Evolutionary conservation across 129 eudicot species (phyloP).

Genomic region (Lactuca saligna): DNA sequence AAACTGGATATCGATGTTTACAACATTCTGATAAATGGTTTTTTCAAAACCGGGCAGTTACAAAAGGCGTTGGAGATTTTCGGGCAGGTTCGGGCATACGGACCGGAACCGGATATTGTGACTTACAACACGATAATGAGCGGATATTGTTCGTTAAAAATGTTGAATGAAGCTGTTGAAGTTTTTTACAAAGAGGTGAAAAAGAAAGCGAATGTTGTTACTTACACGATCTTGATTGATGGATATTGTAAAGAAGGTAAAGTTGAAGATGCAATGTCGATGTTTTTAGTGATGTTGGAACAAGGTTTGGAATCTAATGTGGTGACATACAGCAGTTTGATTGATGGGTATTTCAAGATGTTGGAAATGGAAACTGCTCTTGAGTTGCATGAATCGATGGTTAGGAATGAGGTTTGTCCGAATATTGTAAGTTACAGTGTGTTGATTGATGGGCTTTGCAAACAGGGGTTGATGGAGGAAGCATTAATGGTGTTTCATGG

Average conservation of each 20-base stretch:
- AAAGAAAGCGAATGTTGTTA: constrained; percentile 41
- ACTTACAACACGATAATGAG: constrained; percentile 68
- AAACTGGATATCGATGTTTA: constrained; percentile 54
- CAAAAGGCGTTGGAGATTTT: constrained; percentile 42
- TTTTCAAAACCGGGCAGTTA: constrained; percentile 31
- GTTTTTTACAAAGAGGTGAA: constrained; percentile 41
- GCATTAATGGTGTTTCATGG: constrained; percentile 40
- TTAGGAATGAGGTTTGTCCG: constrained; percentile 41
- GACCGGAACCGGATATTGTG: constrained; percentile 70
- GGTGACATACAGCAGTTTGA: constrained; percentile 62
- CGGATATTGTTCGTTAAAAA: constrained; percentile 51
- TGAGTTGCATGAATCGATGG: constrained; percentile 57
- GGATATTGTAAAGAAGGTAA: constrained; percentile 72
- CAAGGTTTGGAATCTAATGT: constrained; percentile 54
- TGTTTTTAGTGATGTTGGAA: constrained; percentile 45
- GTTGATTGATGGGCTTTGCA: constrained; percentile 75
- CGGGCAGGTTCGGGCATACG: constrained; percentile 34
- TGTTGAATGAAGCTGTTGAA: constrained; percentile 49
- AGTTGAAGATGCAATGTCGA: constrained; percentile 48
- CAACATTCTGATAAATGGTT: constrained; percentile 48
- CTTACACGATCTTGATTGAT: constrained; percentile 55
- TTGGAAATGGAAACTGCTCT: constrained; percentile 39
- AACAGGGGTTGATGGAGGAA: constrained; percentile 55
- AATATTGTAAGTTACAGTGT: constrained; percentile 66
- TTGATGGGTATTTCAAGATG: constrained; percentile 55